Evolutionary conservation across 805 yeast species (phyloP).

Genomic region (Lipomyces chichibuensis): DNA sequence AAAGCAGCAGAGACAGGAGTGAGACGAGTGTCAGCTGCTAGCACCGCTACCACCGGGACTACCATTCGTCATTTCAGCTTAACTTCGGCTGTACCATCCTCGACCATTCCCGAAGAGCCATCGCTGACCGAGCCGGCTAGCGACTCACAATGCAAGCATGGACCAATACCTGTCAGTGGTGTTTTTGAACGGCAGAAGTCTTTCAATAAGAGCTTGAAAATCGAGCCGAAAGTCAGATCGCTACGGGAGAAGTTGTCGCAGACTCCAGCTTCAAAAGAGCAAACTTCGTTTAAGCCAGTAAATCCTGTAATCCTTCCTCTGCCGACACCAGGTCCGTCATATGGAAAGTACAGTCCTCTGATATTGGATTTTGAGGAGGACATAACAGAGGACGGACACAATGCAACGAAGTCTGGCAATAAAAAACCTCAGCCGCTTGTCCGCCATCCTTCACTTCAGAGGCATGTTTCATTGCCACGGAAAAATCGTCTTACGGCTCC

Average conservation of each 20-base stretch:
- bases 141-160: not conserved
- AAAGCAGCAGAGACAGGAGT: not conserved
- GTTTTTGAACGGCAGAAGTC: not conserved
- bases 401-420: not conserved
- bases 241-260: not conserved
- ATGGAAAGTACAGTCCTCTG: conserved; percentile 5
- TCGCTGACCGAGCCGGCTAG: not conserved
- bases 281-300: not conserved
- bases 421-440: not conserved
- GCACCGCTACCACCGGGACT: conserved; percentile 17
- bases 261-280: not conserved
- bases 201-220: not conserved
- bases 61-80: conserved; percentile 17
- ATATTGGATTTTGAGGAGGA: not conserved
- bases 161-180: not conserved
- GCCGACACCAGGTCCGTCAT: not conserved
- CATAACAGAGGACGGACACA: not conserved
- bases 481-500: not conserved
- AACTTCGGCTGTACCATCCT: not conserved
- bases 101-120: not conserved
- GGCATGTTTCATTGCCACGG: not conserved
- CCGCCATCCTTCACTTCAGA: not conserved
- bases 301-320: not conserved
- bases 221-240: not conserved
- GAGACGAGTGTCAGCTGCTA: conserved; percentile 11